Evolutionary conservation across 306 rosid genomes (phyloP).

Genomic region (Neltuma alba): DNA sequence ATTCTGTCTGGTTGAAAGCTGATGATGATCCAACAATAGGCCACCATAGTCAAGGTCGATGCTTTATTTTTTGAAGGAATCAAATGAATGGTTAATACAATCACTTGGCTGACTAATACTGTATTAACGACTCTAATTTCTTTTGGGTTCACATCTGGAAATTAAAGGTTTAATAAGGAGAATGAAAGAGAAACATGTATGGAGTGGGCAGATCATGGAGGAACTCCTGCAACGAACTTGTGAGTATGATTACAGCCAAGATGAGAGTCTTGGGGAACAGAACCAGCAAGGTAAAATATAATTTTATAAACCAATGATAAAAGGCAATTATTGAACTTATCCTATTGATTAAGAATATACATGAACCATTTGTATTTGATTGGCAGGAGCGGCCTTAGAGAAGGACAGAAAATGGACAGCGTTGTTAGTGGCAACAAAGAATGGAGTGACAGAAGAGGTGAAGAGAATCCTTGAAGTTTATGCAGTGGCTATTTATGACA

Average conservation of each 20-base stretch:
- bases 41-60: not conserved
- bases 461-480: not conserved
- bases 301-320: too few relatives aligned
- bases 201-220: not conserved
- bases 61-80: not conserved
- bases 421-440: not conserved
- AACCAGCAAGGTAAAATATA: not conserved
- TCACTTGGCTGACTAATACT: too few relatives aligned
- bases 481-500: not conserved
- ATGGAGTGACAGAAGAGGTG: not conserved
- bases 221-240: not conserved
- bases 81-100: not conserved
- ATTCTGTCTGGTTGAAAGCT: not conserved
- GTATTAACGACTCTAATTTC: too few relatives aligned
- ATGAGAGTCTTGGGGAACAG: not conserved
- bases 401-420: not conserved
- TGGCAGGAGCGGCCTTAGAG: not conserved
- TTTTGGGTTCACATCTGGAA: not conserved
- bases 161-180: not conserved
- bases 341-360: not conserved
- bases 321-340: too few relatives aligned
- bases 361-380: not conserved
- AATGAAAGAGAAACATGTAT: constrained; percentile 2
- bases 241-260: not conserved
- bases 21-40: not conserved